phyloP scores from a whole-genome alignment of 768 basidiomycete genomes.

The Tylopilus subfusipes region DNA sequence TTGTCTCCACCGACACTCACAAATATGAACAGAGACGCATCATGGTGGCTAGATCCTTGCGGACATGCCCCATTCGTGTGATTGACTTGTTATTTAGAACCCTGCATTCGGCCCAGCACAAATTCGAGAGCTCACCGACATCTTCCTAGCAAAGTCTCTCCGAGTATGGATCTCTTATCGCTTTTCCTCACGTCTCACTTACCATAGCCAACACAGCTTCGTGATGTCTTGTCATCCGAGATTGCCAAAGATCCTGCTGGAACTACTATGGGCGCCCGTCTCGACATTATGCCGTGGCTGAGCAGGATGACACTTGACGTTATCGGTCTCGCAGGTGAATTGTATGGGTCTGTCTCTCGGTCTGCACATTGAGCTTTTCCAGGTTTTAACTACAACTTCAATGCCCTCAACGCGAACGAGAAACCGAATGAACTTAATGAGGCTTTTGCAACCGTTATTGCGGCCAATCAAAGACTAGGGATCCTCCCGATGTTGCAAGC shows the following conservation, averaged over 20 bases:
- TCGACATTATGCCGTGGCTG: conserved; percentile 34
- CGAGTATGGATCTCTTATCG: conserved; percentile 33
- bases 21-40: conserved; percentile 10
- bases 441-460: conserved; percentile 31
- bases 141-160: conserved; percentile 54
- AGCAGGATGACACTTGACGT: conserved; percentile 37
- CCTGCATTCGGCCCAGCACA: conserved; percentile 64
- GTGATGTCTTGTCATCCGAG: conserved; percentile 42
- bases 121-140: conserved; percentile 54
- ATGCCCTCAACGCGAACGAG: conserved; percentile 26
- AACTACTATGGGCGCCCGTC: conserved; percentile 5
- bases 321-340: conserved; percentile 38
- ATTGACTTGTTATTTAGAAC: conserved; percentile 39
- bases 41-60: conserved; percentile 32
- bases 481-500: conserved; percentile 33
- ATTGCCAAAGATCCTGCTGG: conserved; percentile 24
- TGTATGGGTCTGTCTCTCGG: too few relatives aligned
- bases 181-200: not conserved
- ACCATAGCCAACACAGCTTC: conserved; percentile 28
- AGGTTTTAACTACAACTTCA: conserved; percentile 38
- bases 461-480: not conserved
- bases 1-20: not conserved
- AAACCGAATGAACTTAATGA: conserved; percentile 31
- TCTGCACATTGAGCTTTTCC: not conserved
- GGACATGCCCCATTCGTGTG: not conserved